Evolutionary conservation across 345 rosid species (phyloP).

Genomic region (Linum tenue): DNA sequence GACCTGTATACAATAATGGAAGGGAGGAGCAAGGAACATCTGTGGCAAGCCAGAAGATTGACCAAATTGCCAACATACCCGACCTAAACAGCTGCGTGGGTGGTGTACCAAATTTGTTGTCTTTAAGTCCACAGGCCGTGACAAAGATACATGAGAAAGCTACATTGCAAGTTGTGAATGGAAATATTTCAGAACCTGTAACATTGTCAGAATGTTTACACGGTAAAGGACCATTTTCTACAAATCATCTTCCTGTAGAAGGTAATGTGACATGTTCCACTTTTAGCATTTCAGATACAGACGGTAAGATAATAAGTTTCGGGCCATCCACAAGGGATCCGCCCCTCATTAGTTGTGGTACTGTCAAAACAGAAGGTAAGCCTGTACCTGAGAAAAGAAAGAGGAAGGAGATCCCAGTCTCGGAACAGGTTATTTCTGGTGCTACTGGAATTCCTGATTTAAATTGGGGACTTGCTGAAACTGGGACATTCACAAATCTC

Average conservation of each 20-base stretch:
- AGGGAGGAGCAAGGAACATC: constrained; percentile 12
- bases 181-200: constrained; percentile 17
- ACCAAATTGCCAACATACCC: constrained; percentile 31
- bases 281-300: constrained; percentile 18
- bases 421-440: constrained; percentile 16
- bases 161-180: constrained; percentile 10
- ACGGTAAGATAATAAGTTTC: constrained; percentile 11
- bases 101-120: constrained; percentile 6
- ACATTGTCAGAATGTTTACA: constrained; percentile 32
- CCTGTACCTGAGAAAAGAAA: constrained; percentile 35
- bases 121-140: constrained; percentile 12
- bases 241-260: constrained; percentile 20
- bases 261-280: constrained; percentile 14
- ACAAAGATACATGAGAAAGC: constrained; percentile 24
- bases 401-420: constrained; percentile 36
- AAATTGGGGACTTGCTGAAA: constrained; percentile 36
- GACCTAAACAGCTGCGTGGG: constrained; percentile 43
- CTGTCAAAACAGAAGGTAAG: constrained; percentile 4
- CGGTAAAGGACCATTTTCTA: constrained; percentile 30
- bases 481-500: constrained; percentile 21
- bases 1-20: constrained; percentile 10
- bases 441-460: constrained; percentile 45
- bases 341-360: neutral
- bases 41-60: constrained; percentile 13
- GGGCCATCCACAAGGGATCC: constrained; percentile 5